A percentile compares a stretch with the other conserved stretches of the same genome.
Conservation (phyloP, 2,329 filamentous ascomycete genomes). For the Ophiostoma ulmi region DNA sequence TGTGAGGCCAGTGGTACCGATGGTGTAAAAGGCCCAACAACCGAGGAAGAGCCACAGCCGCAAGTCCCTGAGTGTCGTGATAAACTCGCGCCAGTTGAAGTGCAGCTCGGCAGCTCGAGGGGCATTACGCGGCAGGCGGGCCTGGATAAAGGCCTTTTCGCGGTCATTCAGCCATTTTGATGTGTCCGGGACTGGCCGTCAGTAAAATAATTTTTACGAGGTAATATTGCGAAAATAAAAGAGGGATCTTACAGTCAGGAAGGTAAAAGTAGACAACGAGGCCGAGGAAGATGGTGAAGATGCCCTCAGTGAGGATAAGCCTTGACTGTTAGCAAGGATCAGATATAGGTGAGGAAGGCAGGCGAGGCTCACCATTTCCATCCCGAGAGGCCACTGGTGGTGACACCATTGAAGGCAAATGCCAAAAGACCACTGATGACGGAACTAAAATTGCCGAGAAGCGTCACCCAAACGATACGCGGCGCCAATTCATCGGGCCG, state of each 20-base stretch:
- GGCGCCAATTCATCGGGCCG: constrained; percentile 44
- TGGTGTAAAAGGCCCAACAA: constrained; percentile 45
- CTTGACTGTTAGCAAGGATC: not conserved
- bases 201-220: not conserved
- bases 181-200: constrained; percentile 41
- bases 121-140: constrained; percentile 38
- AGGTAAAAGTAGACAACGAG: constrained; percentile 2
- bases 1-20: constrained; percentile 41
- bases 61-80: constrained; percentile 33
- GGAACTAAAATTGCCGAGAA: constrained; percentile 28
- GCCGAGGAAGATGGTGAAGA: not conserved
- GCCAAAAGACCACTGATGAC: not conserved
- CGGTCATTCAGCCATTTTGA: constrained; percentile 43
- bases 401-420: not conserved
- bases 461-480: constrained; percentile 43
- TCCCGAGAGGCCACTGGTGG: not conserved
- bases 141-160: constrained; percentile 41
- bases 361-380: not conserved
- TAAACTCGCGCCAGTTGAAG: constrained; percentile 34
- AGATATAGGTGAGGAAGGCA: not conserved
- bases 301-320: not conserved
- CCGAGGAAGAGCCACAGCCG: constrained; percentile 43
- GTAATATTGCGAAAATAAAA: not conserved
- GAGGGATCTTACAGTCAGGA: not conserved
- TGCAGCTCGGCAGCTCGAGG: constrained; percentile 39